Evolutionary conservation across 257 asterid species (phyloP).

Genomic region (Nicotiana paniculata): DNA sequence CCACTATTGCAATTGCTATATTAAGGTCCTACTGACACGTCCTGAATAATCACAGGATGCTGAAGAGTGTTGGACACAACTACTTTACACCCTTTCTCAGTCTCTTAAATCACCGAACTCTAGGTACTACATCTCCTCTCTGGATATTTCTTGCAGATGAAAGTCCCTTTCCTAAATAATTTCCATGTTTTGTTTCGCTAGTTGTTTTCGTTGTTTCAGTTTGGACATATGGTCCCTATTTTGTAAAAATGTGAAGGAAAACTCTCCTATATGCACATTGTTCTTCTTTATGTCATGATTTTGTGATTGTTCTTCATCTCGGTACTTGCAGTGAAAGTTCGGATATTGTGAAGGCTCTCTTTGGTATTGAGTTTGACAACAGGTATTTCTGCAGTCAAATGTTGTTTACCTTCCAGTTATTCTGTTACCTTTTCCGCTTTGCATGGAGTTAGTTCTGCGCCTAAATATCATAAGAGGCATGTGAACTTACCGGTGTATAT

Average conservation of each 20-base stretch:
- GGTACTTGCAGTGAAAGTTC: constrained; percentile 60
- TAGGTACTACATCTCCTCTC: constrained; percentile 41
- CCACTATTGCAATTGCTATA: background rate
- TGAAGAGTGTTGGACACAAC: constrained; percentile 99
- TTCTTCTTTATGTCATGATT: background rate
- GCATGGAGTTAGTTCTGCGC: background rate
- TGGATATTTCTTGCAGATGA: background rate
- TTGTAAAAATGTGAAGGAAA: background rate
- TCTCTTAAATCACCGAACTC: constrained; percentile 54
- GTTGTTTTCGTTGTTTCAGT: background rate
- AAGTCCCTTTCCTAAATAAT: background rate
- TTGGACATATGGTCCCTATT: background rate
- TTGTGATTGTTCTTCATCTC: constrained; percentile 1
- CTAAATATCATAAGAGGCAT: background rate
- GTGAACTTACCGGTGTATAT: background rate
- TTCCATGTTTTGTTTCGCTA: background rate
- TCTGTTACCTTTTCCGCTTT: background rate
- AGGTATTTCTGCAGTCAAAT: constrained; percentile 44
- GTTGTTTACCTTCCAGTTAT: background rate
- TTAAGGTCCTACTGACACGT: constrained; percentile 5
- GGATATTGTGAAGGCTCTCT: constrained; percentile 72
- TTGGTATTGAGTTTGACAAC: constrained; percentile 85
- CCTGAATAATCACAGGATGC: constrained; percentile 67
- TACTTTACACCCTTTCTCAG: constrained; percentile 77
- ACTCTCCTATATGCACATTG: background rate